Percentiles rank a stretch among this genome's conserved stretches.
Evolutionary conservation across 345 rosid genomes (phyloP).

Genomic region (Leavenworthia alabamica): DNA sequence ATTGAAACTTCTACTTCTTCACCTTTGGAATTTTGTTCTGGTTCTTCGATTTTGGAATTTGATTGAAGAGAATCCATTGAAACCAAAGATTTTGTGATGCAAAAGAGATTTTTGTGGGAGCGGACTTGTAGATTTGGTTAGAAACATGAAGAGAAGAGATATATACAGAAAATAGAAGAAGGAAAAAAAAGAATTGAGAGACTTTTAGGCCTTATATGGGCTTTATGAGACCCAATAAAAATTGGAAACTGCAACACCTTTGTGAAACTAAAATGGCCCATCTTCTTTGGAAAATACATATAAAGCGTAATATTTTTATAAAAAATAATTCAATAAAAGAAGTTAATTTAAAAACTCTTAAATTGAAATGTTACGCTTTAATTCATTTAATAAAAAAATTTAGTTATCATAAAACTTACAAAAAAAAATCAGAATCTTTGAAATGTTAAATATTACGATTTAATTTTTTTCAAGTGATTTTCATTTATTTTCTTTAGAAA

Average conservation of each 20-base stretch:
- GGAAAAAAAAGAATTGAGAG: background rate
- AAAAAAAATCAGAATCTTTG: no score
- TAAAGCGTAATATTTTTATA: no score
- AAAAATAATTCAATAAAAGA: no score
- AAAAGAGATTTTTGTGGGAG: background rate
- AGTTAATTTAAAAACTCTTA: background rate
- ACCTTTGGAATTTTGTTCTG: background rate
- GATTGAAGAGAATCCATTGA: constrained; percentile 53
- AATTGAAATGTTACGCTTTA: background rate
- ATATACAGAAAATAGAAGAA: no score
- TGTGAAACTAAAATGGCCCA: no score
- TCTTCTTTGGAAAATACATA: no score
- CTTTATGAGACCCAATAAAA: background rate
- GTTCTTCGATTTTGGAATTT: constrained; percentile 12
- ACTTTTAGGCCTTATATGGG: background rate
- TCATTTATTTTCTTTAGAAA: no score
- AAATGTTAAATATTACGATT: no score
- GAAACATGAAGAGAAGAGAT: background rate
- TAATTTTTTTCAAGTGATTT: no score
- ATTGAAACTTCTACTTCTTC: background rate
- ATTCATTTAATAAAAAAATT: background rate
- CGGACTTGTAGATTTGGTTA: background rate
- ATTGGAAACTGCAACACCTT: no score
- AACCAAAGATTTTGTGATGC: background rate
- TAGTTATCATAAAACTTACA: background rate